Base-by-base conservation (phyloP, 2,329 filamentous ascomycete genomes). In the Fusarium graminum region DNA sequence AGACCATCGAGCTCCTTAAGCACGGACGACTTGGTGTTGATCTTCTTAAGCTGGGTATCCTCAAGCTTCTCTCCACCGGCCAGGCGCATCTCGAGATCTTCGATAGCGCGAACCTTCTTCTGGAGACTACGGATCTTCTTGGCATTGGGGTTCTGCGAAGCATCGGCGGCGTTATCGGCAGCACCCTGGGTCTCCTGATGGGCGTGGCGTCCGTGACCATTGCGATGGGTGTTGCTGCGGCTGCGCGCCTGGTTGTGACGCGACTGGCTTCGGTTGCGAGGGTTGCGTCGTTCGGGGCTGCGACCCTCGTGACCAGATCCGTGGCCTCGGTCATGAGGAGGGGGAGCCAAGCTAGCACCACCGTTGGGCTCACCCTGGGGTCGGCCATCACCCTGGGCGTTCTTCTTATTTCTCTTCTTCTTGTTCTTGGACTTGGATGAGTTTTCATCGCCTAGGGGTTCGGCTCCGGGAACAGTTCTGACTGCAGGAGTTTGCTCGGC, bases 21-120 rank as follows among this genome's bases (percentile, higher is more conserved):
- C 59, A 99, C 94, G 16, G 86, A 80, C 46, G 89, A 83, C 82
- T 98, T 97, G 22, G 93, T 98, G 55, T 88, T 87, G 72, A 99
- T 99, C 86, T 99, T 99, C 85, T 97, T 96, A 80, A 99, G 89
- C 82, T 99, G 95, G 30, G 95, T 99, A 75, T 97, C 94, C 81
- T 99, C 95, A 62, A 99, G 82, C 85, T 97, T 98, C 85, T 99
- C 95, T 7, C 94, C 94, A 32, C 91, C 90, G 4, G 94, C 95
- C 69, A 94, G 89, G 56, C 95, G 89, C 94, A 98, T 97, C 84
- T 98, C 97, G 63, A 99, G 82, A 77, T 99, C 95, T 76, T 99
- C 95, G 75, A 99, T 99, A 12, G 95, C 95, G 19, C 95, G 89
- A 65, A 99, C 91, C 86, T 99, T 99, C 87, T 99, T 99, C 77